Base-by-base conservation (phyloP, 176 grass and related monocot species). In the Rhipidocladum racemiflorum region DNA sequence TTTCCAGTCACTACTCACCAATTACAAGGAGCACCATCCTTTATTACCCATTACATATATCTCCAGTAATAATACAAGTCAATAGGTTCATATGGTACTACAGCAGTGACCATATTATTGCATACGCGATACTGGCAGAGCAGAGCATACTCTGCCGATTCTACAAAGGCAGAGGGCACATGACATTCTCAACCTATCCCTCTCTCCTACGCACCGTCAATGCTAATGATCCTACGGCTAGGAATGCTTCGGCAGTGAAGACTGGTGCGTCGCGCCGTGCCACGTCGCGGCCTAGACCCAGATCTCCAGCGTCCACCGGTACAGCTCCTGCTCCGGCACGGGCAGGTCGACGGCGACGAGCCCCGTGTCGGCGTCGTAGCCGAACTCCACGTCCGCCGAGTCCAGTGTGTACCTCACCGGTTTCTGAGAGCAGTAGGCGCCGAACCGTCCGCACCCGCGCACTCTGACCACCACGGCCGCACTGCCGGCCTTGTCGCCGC, bases 391-490 rank as follows among this genome's bases (percentile, higher is more conserved):
- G 7, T 92, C 84, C 8, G 3, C 83, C 6, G 73, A 70, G 89
- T 92, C 90, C 24, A 94, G 13, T 4, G 27, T 21, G 65, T 92
- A 97, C 21, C 60, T 90, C 51, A 56, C 61, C 4, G 94, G 94
- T 61, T 40, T 85, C 70, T 82, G 84, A 10, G 91, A 86, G 55
- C 72, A 92, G 88, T 94, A 97, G 0, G 90, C 88, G 13, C 94
- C 94, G 66, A 97, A 94, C 39, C 72, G 77, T 1, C 92, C 94
- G 30, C 88, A 87, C 9, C 94, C 94, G 28, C 91, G 87, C 11
- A 91, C 56, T 57, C 50, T 86, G 72, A 97, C 65, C 53, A 2
- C 77, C 59, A 89, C 85, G 30, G 30, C 29, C 28, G 62, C 36
- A 29, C 60, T 32, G 34, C 60, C 39, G 34, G 12, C 43, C 10